Evolutionary conservation across 2,329 filamentous ascomycete genomes (phyloP).

Genomic region (Proliferodiscus dingleyae): DNA sequence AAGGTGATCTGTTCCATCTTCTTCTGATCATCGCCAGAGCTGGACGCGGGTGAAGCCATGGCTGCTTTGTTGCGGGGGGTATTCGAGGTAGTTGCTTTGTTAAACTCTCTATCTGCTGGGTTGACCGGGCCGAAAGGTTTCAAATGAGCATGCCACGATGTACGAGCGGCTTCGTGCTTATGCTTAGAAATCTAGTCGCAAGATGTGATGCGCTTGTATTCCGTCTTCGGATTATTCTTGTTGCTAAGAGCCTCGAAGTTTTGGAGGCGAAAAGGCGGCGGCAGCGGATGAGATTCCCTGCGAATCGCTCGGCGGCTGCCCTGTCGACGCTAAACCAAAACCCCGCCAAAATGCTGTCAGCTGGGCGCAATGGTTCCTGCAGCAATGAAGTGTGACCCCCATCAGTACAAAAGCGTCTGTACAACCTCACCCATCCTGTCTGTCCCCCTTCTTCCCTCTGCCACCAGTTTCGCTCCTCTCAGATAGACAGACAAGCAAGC

Average conservation of each 20-base stretch:
- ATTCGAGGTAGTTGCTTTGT: neutral
- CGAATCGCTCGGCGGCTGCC: too few species aligned
- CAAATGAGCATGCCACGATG: neutral
- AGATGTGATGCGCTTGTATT: neutral
- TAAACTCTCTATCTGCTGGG: neutral
- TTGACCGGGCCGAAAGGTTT: neutral
- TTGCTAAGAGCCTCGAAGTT: too few species aligned
- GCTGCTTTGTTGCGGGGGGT: neutral
- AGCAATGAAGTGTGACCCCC: neutral
- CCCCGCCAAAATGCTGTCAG: neutral
- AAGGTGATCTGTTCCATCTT: constrained; percentile 83
- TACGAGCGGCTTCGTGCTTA: neutral
- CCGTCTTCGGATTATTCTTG: neutral
- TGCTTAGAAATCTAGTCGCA: neutral
- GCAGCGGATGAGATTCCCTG: too few species aligned
- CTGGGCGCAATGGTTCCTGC: neutral
- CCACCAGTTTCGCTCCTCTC: constrained; percentile 2
- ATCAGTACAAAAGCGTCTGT: constrained; percentile 2
- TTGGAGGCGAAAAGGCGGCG: neutral
- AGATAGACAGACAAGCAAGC: neutral
- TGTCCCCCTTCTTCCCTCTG: constrained; percentile 7
- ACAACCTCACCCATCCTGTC: constrained; percentile 8
- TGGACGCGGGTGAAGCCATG: constrained; percentile 57
- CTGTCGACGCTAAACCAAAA: too few species aligned
- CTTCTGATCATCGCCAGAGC: constrained; percentile 36